Conservation (phyloP, 805 yeast genomes). For the Teunomyces stri region DNA sequence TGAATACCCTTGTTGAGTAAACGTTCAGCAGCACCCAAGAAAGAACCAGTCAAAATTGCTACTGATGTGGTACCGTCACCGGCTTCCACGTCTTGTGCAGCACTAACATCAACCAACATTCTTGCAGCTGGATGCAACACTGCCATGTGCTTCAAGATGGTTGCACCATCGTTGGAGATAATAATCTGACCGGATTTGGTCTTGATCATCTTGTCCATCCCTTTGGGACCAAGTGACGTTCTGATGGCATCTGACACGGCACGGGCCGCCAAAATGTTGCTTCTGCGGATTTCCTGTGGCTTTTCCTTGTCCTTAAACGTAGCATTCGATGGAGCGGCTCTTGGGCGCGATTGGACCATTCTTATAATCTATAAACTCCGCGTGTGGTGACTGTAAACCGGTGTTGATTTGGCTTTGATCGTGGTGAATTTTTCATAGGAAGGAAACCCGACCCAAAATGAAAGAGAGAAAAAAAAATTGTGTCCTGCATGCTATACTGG, state of each 20-base stretch:
- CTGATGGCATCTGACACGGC: constrained; percentile 95
- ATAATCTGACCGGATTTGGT: constrained; percentile 89
- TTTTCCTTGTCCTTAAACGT: constrained; percentile 91
- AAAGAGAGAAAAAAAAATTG: neutral
- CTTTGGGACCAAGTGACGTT: constrained; percentile 96
- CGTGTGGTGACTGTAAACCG: neutral
- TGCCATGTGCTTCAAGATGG: constrained; percentile 96
- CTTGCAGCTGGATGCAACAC: constrained; percentile 98
- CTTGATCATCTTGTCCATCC: constrained; percentile 99
- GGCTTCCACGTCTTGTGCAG: constrained; percentile 98
- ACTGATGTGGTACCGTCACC: constrained; percentile 99
- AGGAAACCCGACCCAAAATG: neutral
- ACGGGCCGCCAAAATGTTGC: constrained; percentile 87
- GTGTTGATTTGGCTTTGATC: neutral
- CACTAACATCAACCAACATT: constrained; percentile 93
- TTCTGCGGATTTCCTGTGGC: constrained; percentile 89
- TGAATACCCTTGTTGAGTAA: constrained; percentile 87
- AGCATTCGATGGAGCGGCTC: constrained; percentile 62
- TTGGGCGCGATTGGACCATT: constrained; percentile 7
- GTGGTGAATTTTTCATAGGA: neutral
- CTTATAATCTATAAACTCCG: neutral
- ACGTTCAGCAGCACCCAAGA: constrained; percentile 92
- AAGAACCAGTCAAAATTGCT: constrained; percentile 91
- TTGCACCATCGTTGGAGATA: constrained; percentile 97
- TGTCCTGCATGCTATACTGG: neutral